phyloP scores from a whole-genome alignment of 306 rosid genomes.

The Macrotyloma uniflorum region DNA sequence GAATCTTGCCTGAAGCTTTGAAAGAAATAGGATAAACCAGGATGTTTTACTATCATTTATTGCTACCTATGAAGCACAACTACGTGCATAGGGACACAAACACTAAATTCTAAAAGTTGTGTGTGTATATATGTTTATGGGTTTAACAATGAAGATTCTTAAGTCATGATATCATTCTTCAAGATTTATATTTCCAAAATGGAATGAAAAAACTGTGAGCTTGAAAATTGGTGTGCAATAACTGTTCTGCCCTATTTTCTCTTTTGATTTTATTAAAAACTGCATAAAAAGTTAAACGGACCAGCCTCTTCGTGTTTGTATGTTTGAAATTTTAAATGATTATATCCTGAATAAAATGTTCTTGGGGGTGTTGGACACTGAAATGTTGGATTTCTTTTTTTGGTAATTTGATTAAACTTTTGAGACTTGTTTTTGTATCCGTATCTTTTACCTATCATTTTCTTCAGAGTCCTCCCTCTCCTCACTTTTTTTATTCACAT shows the following conservation, averaged over 20 bases:
- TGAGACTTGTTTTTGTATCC: background rate
- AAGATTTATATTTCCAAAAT: background rate
- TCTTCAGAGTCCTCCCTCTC: background rate
- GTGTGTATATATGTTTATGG: background rate
- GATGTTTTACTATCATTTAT: background rate
- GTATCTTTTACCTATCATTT: background rate
- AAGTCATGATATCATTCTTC: constrained; percentile 4
- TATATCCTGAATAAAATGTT: background rate
- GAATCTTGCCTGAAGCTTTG: background rate
- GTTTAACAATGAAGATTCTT: background rate
- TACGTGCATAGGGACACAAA: background rate
- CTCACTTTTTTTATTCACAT: background rate
- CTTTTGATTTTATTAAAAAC: background rate
- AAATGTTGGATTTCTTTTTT: background rate
- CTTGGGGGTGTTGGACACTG: background rate
- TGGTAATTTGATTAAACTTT: background rate
- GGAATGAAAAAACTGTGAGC: background rate
- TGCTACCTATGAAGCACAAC: background rate
- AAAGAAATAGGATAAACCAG: background rate
- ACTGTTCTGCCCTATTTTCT: background rate
- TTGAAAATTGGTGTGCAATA: background rate
- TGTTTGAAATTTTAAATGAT: constrained; percentile 8
- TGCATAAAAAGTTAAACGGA: background rate
- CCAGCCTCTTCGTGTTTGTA: background rate
- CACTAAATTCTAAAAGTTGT: background rate